Evolutionary conservation across 140 eudicot species (phyloP).

Genomic region (Oenanthe javanica): DNA sequence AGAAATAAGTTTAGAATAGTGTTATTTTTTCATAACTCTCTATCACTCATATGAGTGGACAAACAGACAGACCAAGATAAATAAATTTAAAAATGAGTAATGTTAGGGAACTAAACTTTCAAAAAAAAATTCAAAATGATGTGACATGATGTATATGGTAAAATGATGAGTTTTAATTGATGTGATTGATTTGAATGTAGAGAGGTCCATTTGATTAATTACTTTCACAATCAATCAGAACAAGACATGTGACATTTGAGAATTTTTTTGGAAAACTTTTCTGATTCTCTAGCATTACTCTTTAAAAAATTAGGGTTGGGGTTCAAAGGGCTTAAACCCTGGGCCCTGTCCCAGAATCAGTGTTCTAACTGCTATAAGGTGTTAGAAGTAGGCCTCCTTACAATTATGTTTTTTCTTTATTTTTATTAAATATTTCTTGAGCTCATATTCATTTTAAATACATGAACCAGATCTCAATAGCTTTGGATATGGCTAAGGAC

Average conservation of each 20-base stretch:
- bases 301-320: neutral
- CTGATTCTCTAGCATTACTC: no score
- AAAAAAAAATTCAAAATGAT: no score
- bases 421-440: neutral
- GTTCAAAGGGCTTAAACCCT: neutral
- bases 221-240: no score
- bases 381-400: no score
- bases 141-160: no score
- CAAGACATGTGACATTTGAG: no score
- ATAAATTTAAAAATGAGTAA: neutral
- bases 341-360: neutral
- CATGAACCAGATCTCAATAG: conserved; percentile 65
- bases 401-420: neutral
- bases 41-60: neutral
- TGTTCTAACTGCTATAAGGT: neutral
- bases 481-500: conserved; percentile 94
- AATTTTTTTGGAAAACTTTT: no score
- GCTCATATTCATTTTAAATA: neutral
- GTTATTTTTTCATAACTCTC: neutral
- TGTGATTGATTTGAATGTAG: no score
- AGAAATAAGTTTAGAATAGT: neutral
- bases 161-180: no score
- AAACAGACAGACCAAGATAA: neutral
- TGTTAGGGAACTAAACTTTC: no score
- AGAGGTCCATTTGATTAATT: no score